Base-by-base conservation (phyloP, 345 rosid species). In the Boechera divaricarpa region DNA sequence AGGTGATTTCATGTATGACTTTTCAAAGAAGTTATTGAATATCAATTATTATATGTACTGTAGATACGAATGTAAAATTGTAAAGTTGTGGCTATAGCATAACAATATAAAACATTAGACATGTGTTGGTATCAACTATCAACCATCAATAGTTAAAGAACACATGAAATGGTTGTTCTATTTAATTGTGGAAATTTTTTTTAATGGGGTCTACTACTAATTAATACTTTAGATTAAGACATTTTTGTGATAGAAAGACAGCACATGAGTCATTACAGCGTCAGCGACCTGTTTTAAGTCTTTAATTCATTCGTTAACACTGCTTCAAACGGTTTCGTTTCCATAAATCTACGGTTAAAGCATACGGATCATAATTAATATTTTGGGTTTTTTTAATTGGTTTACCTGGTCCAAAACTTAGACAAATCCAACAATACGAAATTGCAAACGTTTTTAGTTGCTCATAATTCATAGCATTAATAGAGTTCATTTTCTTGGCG, bases 151-250 rank as follows among this genome's bases (percentile, higher is more conserved):
- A 24, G 35, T 7, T 8, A 7, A 41, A 24, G 7, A 63, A 63
- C 69, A 64, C 69, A 64, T 64, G 39, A 64, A 64, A 45, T 45
- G 69, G 45, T 64, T 45, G 39, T 64, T 64, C 36, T 64, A 45
- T 7, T 45, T 45, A 45, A 64, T 44, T 21, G 67, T 63, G 67
- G 45, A 29, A 42, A 28, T 26, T 13, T n/a, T 42, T 0, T 21
- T 5, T 0, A 47, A 15, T 45, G 31, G 69, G 53, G 69, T 44
- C 54, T 64, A 64, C 68, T 15, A 29, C 13, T 64, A 63, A 63
- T 49, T 35, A 21, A 35, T 67, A 67, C 12, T 21, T 21, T 35
- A 0, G n/a, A 51, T 51, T 67, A 51, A 67, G 35, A 51, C 32
- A 36, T 32, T 32, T 35, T 21, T 28, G 54, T 64, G 54, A 24